A percentile compares a stretch with the other conserved stretches of the same genome.
Conservation (phyloP, 106 monocot species). For the Amphibolis antarctica region DNA sequence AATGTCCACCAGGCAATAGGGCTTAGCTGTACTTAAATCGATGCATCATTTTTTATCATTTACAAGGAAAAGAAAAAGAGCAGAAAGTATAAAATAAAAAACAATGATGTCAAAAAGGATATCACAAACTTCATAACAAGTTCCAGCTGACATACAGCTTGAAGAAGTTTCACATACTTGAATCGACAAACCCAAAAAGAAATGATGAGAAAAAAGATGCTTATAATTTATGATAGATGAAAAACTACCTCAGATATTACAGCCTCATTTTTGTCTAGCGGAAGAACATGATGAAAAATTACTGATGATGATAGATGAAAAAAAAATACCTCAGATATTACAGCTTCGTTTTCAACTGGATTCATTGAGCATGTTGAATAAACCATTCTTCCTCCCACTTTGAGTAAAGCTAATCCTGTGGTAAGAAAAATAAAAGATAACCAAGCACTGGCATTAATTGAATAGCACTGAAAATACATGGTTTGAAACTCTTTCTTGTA, state of each 20-base stretch:
- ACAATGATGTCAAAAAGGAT: background rate
- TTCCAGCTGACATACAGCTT: no score
- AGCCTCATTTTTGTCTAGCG: conserved; percentile 84
- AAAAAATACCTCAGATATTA: conserved; percentile 69
- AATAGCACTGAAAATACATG: background rate
- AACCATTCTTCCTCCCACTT: conserved; percentile 95
- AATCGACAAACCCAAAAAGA: background rate
- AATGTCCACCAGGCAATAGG: no score
- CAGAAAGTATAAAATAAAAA: background rate
- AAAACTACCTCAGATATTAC: conserved; percentile 76
- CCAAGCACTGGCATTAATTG: background rate
- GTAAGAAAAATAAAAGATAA: background rate
- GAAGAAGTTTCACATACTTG: no score
- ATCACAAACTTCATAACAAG: no score
- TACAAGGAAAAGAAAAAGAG: background rate
- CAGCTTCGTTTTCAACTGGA: conserved; percentile 99
- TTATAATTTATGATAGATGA: background rate
- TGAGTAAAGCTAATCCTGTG: conserved; percentile 72
- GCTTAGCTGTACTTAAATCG: no score
- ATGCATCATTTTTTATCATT: background rate
- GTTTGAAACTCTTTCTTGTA: no score
- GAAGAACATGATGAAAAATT: background rate
- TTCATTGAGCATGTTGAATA: conserved; percentile 99
- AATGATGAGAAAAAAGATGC: background rate
- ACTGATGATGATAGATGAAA: background rate